Base-by-base conservation (phyloP, 2,329 filamentous ascomycete species). In the Paramyrothecium roridum region DNA sequence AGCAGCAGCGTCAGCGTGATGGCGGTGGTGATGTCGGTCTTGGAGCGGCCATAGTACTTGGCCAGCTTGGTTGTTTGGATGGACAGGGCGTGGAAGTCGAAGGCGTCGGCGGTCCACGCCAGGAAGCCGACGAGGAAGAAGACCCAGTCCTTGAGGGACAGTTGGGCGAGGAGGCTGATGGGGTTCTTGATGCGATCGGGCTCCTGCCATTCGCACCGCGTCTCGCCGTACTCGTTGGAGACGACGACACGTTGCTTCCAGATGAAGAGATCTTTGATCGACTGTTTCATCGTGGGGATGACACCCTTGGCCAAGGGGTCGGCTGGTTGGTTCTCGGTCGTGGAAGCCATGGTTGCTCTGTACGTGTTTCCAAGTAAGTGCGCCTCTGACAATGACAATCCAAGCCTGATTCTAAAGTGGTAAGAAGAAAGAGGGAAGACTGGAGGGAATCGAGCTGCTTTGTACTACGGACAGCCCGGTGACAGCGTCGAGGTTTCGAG, bases 31-130 rank as follows among this genome's bases (percentile, higher is more conserved):
- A 93, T 87, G 53, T 87, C 79, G 1, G 89, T 90, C 58, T 83
- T 83, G 52, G 75, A 76, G 19, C 71, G 73, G 57, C 64, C 65
- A 54, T 80, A 83, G 66, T 80, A 78, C 45, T 74, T 63, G 50
- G 79, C 81, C 22, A 93, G 76, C 73, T 91, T 91, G 61, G 81
- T 81, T 3, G 89, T 90, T 69, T 92, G 89, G 60, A 93, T 90
- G 4, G 86, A 89, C 10, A 93, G 79, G 23, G 90, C 88, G 71
- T 92, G 89, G 68, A 93, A 93, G 71, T 92, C 90, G 68, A 93
- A 93, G 3, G 90, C 89, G 69, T 93, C 90, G 55, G 89, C 89
- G 1, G 84, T 89, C 90, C 90, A 93, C 17, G 89, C 86, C 34
- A 81, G 71, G 66, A 93, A 85, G 3, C 89, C 90, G 12, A 91